Conservation (phyloP, 345 rosid genomes). For the Eucalyptus curtisii region DNA sequence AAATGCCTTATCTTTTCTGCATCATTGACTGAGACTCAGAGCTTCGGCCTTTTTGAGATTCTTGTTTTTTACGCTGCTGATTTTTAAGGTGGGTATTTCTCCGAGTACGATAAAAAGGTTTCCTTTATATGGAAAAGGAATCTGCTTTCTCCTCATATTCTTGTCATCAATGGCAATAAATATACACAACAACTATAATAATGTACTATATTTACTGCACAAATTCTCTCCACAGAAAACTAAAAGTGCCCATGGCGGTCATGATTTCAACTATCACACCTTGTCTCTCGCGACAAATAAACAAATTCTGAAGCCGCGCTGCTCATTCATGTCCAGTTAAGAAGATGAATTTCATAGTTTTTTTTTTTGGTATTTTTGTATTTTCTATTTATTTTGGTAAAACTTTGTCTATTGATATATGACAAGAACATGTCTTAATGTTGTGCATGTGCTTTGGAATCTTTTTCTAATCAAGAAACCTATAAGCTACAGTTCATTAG, state of each 20-base stretch:
- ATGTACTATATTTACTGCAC: background rate
- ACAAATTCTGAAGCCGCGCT: constrained; percentile 8
- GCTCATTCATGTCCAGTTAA: background rate
- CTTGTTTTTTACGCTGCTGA: constrained; percentile 23
- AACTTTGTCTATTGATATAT: background rate
- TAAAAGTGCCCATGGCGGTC: constrained; percentile 14
- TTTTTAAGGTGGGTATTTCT: constrained; percentile 33
- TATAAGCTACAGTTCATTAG: background rate
- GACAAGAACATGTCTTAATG: background rate
- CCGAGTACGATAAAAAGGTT: constrained; percentile 28
- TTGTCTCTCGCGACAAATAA: constrained; percentile 24
- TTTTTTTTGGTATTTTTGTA: background rate
- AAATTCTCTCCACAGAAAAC: background rate
- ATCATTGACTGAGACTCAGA: constrained; percentile 23
- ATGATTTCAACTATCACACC: constrained; percentile 23
- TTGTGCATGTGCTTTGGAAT: background rate
- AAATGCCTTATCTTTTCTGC: constrained; percentile 21
- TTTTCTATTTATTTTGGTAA: background rate
- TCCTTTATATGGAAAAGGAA: constrained; percentile 50
- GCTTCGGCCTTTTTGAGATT: background rate
- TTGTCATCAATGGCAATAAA: constrained; percentile 19
- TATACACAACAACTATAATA: background rate
- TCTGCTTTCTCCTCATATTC: constrained; percentile 29
- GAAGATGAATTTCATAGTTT: background rate
- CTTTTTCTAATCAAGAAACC: background rate